Conservation (phyloP, 1,139 yeast species). For the Diutina siamensis region DNA sequence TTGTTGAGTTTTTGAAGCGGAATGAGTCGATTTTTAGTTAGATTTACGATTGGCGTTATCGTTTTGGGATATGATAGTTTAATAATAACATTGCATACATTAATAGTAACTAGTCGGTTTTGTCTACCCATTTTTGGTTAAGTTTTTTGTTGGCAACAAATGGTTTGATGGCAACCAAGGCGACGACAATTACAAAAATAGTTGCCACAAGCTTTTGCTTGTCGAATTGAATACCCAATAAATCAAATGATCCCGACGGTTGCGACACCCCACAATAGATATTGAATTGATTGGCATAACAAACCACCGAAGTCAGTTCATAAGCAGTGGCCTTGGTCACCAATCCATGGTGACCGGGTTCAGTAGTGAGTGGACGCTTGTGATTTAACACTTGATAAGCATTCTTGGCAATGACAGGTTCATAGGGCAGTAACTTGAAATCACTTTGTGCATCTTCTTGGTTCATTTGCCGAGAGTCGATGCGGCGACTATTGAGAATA, state of each 20-base stretch:
- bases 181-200: conserved; percentile 37
- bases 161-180: conserved; percentile 40
- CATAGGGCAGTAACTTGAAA: conserved; percentile 53
- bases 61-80: background rate
- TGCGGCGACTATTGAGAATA: conserved; percentile 49
- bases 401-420: conserved; percentile 46
- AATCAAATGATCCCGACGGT: conserved; percentile 81
- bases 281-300: conserved; percentile 52
- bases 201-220: conserved; percentile 54
- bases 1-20: conserved; percentile 9
- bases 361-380: conserved; percentile 24
- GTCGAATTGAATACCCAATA: conserved; percentile 57
- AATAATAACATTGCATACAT: background rate
- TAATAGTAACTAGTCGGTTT: too few relatives aligned
- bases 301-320: conserved; percentile 72
- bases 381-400: conserved; percentile 28
- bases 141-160: conserved; percentile 42
- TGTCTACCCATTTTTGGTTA: conserved; percentile 22
- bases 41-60: too few relatives aligned
- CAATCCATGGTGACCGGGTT: conserved; percentile 18
- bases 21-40: conserved; percentile 13
- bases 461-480: conserved; percentile 41
- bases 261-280: conserved; percentile 66
- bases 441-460: conserved; percentile 45
- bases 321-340: conserved; percentile 55